Evolutionary conservation across 805 yeast species (phyloP).

Genomic region (Wickerhamiella alocasiicola): DNA sequence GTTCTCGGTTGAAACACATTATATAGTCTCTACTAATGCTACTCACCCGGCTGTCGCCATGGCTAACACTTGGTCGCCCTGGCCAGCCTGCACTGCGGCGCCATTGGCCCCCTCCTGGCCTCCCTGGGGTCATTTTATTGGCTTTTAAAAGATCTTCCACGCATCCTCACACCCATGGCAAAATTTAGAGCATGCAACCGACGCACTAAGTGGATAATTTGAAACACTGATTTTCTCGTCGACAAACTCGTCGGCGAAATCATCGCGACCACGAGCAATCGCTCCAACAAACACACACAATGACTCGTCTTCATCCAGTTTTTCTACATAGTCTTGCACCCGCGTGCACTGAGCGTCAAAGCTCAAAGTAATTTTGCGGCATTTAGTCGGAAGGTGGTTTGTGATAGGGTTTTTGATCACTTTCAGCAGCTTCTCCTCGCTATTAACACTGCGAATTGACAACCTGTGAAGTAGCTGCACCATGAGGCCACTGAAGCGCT

Average conservation of each 20-base stretch:
- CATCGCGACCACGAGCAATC: conserved; percentile 97
- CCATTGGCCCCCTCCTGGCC: too few relatives aligned
- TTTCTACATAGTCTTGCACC: conserved; percentile 76
- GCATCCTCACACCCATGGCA: conserved; percentile 99
- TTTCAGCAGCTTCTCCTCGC: conserved; percentile 84
- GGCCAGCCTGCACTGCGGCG: too few relatives aligned
- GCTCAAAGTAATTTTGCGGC: conserved; percentile 84
- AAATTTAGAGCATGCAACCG: conserved; percentile 95
- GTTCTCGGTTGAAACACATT: too few relatives aligned
- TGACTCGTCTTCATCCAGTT: conserved; percentile 77
- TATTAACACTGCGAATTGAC: conserved; percentile 85
- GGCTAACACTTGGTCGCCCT: too few relatives aligned
- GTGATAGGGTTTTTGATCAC: conserved; percentile 96
- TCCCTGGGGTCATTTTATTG: too few relatives aligned
- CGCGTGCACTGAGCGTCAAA: conserved; percentile 81
- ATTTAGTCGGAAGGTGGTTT: conserved; percentile 91
- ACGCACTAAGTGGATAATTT: conserved; percentile 89
- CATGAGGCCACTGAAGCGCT: conserved; percentile 95
- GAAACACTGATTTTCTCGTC: conserved; percentile 95
- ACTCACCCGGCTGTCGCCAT: too few relatives aligned
- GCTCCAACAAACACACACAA: conserved; percentile 98
- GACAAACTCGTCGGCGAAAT: conserved; percentile 91
- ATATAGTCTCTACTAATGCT: too few relatives aligned
- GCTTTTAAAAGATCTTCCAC: conserved; percentile 59
- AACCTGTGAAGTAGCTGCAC: conserved; percentile 88